phyloP scores from a whole-genome alignment of 116 monocot genomes.

The Posidonia oceanica region DNA sequence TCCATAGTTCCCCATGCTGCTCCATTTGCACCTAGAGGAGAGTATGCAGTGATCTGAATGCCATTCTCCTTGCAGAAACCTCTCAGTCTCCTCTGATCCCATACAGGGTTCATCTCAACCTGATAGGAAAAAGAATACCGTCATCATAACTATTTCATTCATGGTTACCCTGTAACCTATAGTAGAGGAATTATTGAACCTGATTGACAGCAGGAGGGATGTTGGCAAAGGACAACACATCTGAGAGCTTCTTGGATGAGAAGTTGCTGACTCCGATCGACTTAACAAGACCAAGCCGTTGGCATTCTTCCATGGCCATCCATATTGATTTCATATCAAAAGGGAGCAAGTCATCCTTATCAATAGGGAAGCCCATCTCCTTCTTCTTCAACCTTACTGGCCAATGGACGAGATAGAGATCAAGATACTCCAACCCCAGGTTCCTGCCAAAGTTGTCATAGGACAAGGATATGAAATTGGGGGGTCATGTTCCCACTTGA shows the following conservation, averaged over 20 bases:
- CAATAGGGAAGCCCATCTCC: background rate
- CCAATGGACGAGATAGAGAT: slow-evolving; percentile 50
- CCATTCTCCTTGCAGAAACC: slow-evolving; percentile 28
- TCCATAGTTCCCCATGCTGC: background rate
- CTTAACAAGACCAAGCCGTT: slow-evolving; percentile 24
- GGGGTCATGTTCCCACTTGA: too few species aligned
- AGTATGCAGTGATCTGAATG: slow-evolving; percentile 23
- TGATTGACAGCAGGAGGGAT: slow-evolving; percentile 47
- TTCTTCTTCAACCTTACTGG: slow-evolving; percentile 18
- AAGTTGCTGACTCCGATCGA: slow-evolving; percentile 57
- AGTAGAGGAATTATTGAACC: slow-evolving; percentile 13
- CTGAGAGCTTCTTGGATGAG: slow-evolving; percentile 23
- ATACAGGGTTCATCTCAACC: slow-evolving; percentile 14
- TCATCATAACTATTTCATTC: too few species aligned
- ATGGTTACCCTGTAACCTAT: too few species aligned
- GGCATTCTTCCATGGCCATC: slow-evolving; percentile 49
- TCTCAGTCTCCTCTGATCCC: slow-evolving; percentile 33
- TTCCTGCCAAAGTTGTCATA: slow-evolving; percentile 31
- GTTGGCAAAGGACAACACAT: slow-evolving; percentile 17
- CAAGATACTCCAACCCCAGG: slow-evolving; percentile 41
- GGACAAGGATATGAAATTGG: too few species aligned
- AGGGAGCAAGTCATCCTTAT: slow-evolving; percentile 9
- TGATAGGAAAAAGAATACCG: background rate
- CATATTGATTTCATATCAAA: slow-evolving; percentile 30
- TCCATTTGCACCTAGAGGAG: slow-evolving; percentile 23